Percentiles rank a stretch among this genome's conserved stretches.
phyloP scores from a whole-genome alignment of 768 basidiomycete species.

The Leucogyrophana mollusca region DNA sequence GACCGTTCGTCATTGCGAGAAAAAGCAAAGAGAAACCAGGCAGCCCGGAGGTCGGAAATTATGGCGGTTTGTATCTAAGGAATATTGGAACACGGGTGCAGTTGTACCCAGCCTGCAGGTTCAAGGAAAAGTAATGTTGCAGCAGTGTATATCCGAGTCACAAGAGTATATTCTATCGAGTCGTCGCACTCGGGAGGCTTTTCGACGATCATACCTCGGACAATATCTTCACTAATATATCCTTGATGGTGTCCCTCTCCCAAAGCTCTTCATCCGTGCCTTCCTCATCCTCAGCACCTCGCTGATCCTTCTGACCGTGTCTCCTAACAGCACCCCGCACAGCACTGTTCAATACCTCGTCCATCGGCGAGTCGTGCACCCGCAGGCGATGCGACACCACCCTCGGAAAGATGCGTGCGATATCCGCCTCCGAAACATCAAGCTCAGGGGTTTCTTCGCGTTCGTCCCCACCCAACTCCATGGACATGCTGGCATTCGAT shows the following conservation, averaged over 20 bases:
- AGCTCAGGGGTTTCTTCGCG: constrained; percentile 33
- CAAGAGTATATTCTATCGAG: too few relatives aligned
- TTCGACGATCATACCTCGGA: constrained; percentile 47
- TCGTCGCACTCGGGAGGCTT: too few relatives aligned
- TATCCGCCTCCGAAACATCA: constrained; percentile 73
- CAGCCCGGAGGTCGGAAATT: too few relatives aligned
- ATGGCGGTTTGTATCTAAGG: too few relatives aligned
- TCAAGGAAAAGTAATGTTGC: too few relatives aligned
- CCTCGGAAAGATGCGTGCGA: constrained; percentile 70
- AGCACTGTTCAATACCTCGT: constrained; percentile 66
- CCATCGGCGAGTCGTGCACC: constrained; percentile 65
- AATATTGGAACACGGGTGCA: too few relatives aligned
- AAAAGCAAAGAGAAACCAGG: neutral
- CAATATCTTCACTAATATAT: constrained; percentile 60
- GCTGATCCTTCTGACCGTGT: constrained; percentile 8
- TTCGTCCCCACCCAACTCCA: neutral
- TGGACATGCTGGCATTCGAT: neutral
- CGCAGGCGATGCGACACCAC: constrained; percentile 75
- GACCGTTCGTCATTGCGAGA: constrained; percentile 37
- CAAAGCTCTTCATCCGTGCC: constrained; percentile 21
- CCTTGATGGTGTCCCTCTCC: constrained; percentile 59
- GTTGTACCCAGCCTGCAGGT: too few relatives aligned
- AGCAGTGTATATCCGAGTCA: too few relatives aligned
- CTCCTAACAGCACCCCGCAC: constrained; percentile 50
- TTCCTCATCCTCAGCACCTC: constrained; percentile 11